Conservation (phyloP, 2,329 filamentous ascomycete species). For the Fusarium nelsonii region DNA sequence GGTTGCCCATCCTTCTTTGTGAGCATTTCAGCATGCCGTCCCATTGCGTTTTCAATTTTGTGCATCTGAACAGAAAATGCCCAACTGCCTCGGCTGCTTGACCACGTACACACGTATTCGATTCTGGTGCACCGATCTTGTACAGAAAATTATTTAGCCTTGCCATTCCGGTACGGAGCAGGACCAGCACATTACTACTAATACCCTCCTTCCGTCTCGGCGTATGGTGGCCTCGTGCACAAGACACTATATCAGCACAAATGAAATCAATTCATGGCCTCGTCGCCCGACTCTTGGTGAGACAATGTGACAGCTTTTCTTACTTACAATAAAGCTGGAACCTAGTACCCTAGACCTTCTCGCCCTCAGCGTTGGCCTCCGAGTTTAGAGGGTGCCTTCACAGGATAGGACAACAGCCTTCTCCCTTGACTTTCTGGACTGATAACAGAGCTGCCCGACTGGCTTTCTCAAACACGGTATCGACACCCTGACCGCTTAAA, state of each 20-base stretch:
- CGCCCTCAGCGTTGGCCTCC: too few species aligned
- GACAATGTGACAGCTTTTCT: not conserved
- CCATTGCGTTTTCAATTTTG: not conserved
- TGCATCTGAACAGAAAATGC: not conserved
- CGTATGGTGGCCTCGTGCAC: too few species aligned
- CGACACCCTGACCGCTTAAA: not conserved
- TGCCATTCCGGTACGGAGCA: not conserved
- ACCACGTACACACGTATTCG: not conserved
- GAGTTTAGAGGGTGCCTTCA: too few species aligned
- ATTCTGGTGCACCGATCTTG: not conserved
- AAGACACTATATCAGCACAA: too few species aligned
- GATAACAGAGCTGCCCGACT: too few species aligned
- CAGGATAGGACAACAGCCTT: too few species aligned
- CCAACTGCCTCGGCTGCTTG: not conserved
- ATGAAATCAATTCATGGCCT: too few species aligned
- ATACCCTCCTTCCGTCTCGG: not conserved
- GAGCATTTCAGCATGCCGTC: not conserved
- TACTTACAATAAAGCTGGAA: too few species aligned
- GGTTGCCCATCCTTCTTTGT: not conserved
- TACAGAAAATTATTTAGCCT: not conserved
- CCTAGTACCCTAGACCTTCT: too few species aligned
- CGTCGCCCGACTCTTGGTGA: not conserved
- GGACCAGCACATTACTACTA: not conserved
- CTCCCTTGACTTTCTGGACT: too few species aligned
- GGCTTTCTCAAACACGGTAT: too few species aligned